These are phyloP conservation scores for Dactylis glomerata DNA, from an alignment of 176 grass and related monocot genomes.

Conservation along the genomic window DNA sequence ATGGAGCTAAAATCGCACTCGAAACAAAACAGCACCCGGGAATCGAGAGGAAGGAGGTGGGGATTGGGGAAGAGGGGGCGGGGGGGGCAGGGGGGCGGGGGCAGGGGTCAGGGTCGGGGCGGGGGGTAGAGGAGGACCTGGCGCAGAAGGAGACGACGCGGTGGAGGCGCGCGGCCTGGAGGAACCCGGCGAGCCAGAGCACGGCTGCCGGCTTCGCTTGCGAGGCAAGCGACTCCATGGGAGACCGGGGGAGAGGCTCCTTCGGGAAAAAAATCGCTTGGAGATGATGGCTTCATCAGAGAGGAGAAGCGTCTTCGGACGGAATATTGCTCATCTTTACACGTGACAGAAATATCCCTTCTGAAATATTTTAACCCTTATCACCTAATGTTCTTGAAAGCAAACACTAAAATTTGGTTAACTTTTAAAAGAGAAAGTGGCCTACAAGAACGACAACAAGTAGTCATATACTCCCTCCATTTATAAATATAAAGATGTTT, in stretches of 20 bases:
- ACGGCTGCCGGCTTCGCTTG: conserved; percentile 53
- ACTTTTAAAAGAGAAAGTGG: too few species aligned
- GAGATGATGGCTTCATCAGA: conserved; percentile 11
- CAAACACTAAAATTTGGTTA: too few species aligned
- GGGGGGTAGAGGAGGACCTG: conserved; percentile 40
- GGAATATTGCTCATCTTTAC: not conserved
- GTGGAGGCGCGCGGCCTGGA: conserved; percentile 76
- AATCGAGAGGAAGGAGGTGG: not conserved
- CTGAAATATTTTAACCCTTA: too few species aligned
- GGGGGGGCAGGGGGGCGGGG: not conserved
- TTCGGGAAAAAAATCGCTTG: too few species aligned
- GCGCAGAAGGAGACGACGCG: conserved; percentile 64
- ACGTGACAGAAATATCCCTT: too few species aligned
- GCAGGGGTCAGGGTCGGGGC: not conserved
- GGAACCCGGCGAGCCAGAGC: conserved; percentile 84
- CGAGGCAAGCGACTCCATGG: conserved; percentile 58
- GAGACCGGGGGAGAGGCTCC: conserved; percentile 1
- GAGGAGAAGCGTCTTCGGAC: not conserved
- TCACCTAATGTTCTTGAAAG: too few species aligned
- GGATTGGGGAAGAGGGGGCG: not conserved
- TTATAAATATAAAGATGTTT: too few species aligned
- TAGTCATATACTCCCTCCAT: too few species aligned
- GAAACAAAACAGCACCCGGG: not conserved
- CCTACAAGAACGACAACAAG: too few species aligned
- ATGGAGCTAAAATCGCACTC: not conserved